These are phyloP conservation scores for Mycosarcoma mackinlayi DNA, from an alignment of 1,284 basidiomycete species.

Conservation along the genomic window DNA sequence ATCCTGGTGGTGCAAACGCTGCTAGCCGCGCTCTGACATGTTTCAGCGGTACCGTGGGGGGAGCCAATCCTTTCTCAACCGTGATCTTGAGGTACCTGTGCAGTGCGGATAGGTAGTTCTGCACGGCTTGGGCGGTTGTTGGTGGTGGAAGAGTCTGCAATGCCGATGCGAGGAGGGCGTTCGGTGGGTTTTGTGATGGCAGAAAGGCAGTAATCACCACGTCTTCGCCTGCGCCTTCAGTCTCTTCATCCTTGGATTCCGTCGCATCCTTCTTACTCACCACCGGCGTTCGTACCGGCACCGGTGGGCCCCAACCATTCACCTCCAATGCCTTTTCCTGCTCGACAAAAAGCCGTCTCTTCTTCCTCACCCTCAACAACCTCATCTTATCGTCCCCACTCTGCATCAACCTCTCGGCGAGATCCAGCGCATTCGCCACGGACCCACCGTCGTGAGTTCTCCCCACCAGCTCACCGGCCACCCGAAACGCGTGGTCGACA, in stretches of 20 bases:
- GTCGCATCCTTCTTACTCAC: neutral
- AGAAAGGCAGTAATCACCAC: constrained; percentile 14
- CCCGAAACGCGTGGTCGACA: constrained; percentile 46
- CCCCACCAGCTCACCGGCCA: constrained; percentile 21
- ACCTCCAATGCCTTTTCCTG: constrained; percentile 36
- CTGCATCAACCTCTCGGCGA: constrained; percentile 32
- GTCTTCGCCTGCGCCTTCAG: neutral
- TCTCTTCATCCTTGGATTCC: neutral
- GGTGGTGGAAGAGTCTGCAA: constrained; percentile 13
- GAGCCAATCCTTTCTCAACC: constrained; percentile 10
- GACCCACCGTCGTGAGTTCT: constrained; percentile 14
- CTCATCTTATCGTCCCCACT: constrained; percentile 9
- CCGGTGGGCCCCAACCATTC: constrained; percentile 21
- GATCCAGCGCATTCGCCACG: constrained; percentile 23
- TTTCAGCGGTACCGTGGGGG: constrained; percentile 15
- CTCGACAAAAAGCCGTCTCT: constrained; percentile 29
- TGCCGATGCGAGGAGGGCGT: neutral
- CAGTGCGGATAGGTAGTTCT: constrained; percentile 17
- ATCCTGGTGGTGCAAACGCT: constrained; percentile 1
- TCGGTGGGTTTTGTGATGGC: constrained; percentile 21
- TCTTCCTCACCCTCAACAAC: constrained; percentile 36
- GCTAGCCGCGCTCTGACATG: constrained; percentile 23
- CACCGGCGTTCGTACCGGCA: constrained; percentile 5
- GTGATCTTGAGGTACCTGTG: constrained; percentile 24
- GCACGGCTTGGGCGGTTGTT: constrained; percentile 13